Conservation (phyloP, 169 alveolate species). For the Amoebophrya sp. region DNA sequence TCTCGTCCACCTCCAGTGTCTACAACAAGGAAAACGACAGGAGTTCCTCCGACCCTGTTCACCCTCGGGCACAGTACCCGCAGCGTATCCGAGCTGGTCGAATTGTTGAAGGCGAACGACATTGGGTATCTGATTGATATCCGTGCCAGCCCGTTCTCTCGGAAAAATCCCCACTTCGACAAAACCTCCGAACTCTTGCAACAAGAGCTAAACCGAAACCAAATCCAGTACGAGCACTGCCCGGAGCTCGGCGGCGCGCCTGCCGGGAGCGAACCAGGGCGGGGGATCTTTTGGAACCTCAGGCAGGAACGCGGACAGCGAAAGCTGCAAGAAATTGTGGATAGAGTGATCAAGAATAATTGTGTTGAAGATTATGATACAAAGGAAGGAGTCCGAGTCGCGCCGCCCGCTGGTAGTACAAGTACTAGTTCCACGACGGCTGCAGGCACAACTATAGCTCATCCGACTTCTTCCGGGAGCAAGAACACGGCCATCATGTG, state of each 20-base stretch:
- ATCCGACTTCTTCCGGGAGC: neutral
- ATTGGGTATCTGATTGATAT: neutral
- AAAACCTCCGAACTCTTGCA: neutral
- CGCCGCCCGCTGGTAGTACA: no score
- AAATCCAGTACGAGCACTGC: neutral
- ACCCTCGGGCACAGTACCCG: no score
- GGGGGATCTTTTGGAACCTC: neutral
- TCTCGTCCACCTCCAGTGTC: no score
- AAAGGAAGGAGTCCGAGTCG: no score
- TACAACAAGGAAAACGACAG: no score
- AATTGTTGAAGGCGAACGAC: neutral
- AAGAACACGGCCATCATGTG: neutral
- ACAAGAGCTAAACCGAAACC: neutral
- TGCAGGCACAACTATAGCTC: neutral
- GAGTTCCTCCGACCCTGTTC: no score
- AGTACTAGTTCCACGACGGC: neutral
- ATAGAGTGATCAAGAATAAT: neutral
- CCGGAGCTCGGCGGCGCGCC: neutral
- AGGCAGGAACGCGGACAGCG: neutral
- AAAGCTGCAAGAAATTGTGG: neutral
- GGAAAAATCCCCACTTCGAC: neutral
- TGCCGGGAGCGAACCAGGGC: neutral
- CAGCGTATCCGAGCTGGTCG: no score
- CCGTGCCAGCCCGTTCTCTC: neutral
- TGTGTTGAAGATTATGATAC: neutral